Evolutionary conservation across 441 rosid species (phyloP), one percentile per base, ranked within the genome.

Genomic region (Sinapis alba): DNA sequence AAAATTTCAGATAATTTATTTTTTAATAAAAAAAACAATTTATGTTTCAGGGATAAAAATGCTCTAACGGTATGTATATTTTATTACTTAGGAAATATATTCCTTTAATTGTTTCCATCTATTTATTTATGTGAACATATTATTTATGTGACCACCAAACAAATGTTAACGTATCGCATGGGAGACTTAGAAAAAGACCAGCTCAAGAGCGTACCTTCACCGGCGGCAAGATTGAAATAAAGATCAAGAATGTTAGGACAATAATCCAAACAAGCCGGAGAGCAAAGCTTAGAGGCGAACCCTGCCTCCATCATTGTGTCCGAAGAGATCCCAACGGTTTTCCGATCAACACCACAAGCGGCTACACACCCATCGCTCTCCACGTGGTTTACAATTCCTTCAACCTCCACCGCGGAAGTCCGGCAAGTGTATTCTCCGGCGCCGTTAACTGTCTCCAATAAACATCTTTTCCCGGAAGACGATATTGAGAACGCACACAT

Each of bases 201-300:
- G 32, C 21, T 45, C 24, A 60, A 30, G 65, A 30, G 10, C 11
- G 45, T 85, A 95, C 98, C 99, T 91, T 93, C 99, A 2, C 97
- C 98, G 56, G 94, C 93, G 26, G 97, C 99, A 71, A 96, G 77
- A 56, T 96, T 91, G 87, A 84, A 91, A 87, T 88, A 93, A 27
- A 93, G 99, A 69, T 96, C 97, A 36, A 93, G 83, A 64, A 96
- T 96, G 84, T 93, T 96, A 78, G 96, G 93, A 82, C 99, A 96
- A 27, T 74, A 83, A 10, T 82, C 78, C 81, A 87, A 88, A 13
- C 99, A 96, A 58, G 81, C 80, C 0, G 90, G 79, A 8, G 98
- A 86, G 83, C 99, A 96, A 57, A 96, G 96, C 82, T 90, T 93
- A 72, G 86, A 21, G 19, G 97, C 83, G 78, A 96, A 91, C 4